Evolutionary conservation across 1,284 basidiomycete species (phyloP).

Genomic region (Mycosarcoma maydis): DNA sequence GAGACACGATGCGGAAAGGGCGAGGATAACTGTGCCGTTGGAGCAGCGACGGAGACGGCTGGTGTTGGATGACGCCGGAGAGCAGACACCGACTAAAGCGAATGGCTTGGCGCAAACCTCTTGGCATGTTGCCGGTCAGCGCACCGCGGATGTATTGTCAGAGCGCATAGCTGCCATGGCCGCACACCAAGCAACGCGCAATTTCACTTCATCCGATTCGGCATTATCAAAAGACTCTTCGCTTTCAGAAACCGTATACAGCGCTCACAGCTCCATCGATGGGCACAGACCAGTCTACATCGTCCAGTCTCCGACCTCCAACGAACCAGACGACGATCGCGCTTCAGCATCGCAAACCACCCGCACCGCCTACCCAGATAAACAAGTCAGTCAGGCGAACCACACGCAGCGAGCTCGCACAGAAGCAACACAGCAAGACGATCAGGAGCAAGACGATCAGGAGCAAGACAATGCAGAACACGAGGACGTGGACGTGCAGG

Average conservation of each 20-base stretch:
- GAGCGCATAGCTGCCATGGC: neutral
- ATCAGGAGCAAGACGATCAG: neutral
- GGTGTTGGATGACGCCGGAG: slow-evolving; percentile 23
- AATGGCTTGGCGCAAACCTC: slow-evolving; percentile 6
- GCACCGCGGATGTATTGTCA: too few species aligned
- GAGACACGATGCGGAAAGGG: neutral
- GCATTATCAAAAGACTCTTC: neutral
- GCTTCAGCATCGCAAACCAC: neutral
- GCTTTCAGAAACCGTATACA: neutral
- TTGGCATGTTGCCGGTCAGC: too few species aligned
- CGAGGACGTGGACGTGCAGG: neutral
- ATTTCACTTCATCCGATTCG: too few species aligned
- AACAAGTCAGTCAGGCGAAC: too few species aligned
- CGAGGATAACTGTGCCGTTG: slow-evolving; percentile 20
- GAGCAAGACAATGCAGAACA: neutral
- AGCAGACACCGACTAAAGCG: slow-evolving; percentile 40
- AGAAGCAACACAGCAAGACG: neutral
- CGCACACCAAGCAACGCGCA: too few species aligned
- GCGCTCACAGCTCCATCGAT: slow-evolving; percentile 1
- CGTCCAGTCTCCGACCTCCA: slow-evolving; percentile 3
- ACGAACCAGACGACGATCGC: neutral
- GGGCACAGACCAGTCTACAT: neutral
- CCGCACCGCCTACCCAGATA: too few species aligned
- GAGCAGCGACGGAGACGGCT: slow-evolving; percentile 19
- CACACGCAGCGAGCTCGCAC: too few species aligned